phyloP scores from a whole-genome alignment of 495 filamentous ascomycete genomes.

The Penicillium canescens region DNA sequence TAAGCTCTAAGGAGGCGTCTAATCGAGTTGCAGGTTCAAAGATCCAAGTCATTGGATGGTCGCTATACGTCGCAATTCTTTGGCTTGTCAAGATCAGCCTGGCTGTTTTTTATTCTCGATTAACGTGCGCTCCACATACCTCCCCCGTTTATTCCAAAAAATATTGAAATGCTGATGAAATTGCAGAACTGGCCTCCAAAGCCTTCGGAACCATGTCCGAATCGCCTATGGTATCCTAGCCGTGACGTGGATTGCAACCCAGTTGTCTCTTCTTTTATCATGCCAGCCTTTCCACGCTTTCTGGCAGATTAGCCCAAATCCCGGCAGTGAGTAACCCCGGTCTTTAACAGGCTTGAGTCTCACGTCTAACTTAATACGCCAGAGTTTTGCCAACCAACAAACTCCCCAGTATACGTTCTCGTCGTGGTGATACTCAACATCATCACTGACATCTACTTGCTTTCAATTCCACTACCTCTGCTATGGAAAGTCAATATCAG shows the following conservation, averaged over 20 bases:
- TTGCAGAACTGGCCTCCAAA: conserved; percentile 38
- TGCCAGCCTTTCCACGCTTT: conserved; percentile 50
- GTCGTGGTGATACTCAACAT: conserved; percentile 47
- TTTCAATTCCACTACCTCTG: conserved; percentile 52
- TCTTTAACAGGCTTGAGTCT: background rate
- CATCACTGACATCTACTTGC: conserved; percentile 50
- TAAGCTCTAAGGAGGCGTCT: conserved; percentile 38
- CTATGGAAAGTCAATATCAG: conserved; percentile 52
- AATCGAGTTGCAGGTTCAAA: conserved; percentile 51
- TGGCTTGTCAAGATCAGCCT: conserved; percentile 55
- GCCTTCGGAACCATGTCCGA: conserved; percentile 42
- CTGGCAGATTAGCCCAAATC: conserved; percentile 54
- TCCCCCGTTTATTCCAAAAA: background rate
- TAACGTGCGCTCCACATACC: conserved; percentile 42
- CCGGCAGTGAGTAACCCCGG: conserved; percentile 43
- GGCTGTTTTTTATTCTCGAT: conserved; percentile 50
- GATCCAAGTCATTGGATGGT: conserved; percentile 53
- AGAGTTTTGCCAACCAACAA: conserved; percentile 39
- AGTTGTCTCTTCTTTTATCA: conserved; percentile 43
- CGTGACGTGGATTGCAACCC: conserved; percentile 45
- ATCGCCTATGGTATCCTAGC: conserved; percentile 47
- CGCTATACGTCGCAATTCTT: conserved; percentile 48
- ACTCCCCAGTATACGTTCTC: conserved; percentile 34
- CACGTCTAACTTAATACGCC: conserved; percentile 9
- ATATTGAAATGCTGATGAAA: conserved; percentile 3